These are phyloP conservation scores for Lichtheimia corymbifera DNA, from an alignment of 371 early-diverging fungal species.

Conservation along the genomic window DNA sequence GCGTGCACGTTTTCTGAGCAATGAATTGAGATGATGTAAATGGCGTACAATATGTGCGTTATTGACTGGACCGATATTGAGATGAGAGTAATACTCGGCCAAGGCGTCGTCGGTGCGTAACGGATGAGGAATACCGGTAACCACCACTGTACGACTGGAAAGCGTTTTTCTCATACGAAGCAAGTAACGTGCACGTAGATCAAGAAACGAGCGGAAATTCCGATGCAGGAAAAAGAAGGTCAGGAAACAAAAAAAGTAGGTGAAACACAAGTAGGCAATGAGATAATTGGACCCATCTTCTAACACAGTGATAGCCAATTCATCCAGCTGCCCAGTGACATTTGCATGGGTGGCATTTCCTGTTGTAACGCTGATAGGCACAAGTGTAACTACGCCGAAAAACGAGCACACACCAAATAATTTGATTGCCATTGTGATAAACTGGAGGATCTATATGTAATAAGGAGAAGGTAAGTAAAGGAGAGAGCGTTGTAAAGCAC, in stretches of 20 bases:
- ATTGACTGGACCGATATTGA: slow-evolving; percentile 55
- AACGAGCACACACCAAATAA: slow-evolving; percentile 41
- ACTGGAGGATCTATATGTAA: slow-evolving; percentile 49
- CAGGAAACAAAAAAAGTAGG: slow-evolving; percentile 55
- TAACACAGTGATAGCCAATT: slow-evolving; percentile 35
- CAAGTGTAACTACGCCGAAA: slow-evolving; percentile 35
- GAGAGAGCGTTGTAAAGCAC: not conserved
- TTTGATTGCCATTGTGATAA: slow-evolving; percentile 45
- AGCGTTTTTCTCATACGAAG: slow-evolving; percentile 40
- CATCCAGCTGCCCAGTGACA: slow-evolving; percentile 16
- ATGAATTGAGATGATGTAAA: slow-evolving; percentile 32
- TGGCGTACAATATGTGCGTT: slow-evolving; percentile 56
- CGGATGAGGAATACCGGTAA: slow-evolving; percentile 51
- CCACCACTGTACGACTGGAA: slow-evolving; percentile 54
- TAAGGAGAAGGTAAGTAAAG: not conserved
- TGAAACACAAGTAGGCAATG: slow-evolving; percentile 56
- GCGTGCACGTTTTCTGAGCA: slow-evolving; percentile 35
- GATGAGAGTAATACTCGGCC: slow-evolving; percentile 52
- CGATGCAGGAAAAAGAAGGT: slow-evolving; percentile 51
- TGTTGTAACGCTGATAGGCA: slow-evolving; percentile 39
- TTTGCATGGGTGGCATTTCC: slow-evolving; percentile 15
- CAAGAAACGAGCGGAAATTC: slow-evolving; percentile 50
- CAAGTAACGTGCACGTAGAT: slow-evolving; percentile 48
- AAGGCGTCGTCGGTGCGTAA: slow-evolving; percentile 48
- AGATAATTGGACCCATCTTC: slow-evolving; percentile 31